Conservation (phyloP, 177 flowering plant genomes). For the Telopea speciosissima region DNA sequence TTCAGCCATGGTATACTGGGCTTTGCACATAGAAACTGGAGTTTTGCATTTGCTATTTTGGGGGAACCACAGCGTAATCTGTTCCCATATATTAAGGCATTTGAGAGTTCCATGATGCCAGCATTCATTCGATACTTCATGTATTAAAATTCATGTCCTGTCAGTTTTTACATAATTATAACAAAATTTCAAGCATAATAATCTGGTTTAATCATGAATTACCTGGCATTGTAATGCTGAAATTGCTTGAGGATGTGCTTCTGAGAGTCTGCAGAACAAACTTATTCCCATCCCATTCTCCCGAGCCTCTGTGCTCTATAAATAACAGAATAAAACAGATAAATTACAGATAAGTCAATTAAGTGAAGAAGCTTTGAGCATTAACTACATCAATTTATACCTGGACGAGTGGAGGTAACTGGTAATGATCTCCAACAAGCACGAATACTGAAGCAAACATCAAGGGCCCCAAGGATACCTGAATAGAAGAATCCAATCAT, state of each 20-base stretch:
- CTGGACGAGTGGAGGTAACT: conserved; percentile 94
- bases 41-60: conserved; percentile 66
- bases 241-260: conserved; percentile 97
- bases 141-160: conserved; percentile 3
- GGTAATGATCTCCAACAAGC: conserved; percentile 99
- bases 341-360: not conserved
- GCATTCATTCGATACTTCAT: conserved; percentile 94
- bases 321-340: not conserved
- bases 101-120: conserved; percentile 84
- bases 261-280: conserved; percentile 93
- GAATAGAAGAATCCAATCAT: not conserved
- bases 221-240: conserved; percentile 94
- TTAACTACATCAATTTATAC: conserved; percentile 23
- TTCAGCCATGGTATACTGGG: conserved; percentile 55
- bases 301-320: conserved; percentile 82
- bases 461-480: conserved; percentile 95
- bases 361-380: conserved; percentile 1
- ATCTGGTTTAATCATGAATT: not conserved
- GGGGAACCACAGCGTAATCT: conserved; percentile 85
- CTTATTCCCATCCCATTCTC: conserved; percentile 91
- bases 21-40: conserved; percentile 32
- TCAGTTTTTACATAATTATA: not conserved
- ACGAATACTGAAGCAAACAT: conserved; percentile 90
- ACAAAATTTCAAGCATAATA: not conserved
- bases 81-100: conserved; percentile 84